These are phyloP conservation scores for Rehmannia glutinosa DNA, from an alignment of 257 asterid genomes.

Conservation along the genomic window DNA sequence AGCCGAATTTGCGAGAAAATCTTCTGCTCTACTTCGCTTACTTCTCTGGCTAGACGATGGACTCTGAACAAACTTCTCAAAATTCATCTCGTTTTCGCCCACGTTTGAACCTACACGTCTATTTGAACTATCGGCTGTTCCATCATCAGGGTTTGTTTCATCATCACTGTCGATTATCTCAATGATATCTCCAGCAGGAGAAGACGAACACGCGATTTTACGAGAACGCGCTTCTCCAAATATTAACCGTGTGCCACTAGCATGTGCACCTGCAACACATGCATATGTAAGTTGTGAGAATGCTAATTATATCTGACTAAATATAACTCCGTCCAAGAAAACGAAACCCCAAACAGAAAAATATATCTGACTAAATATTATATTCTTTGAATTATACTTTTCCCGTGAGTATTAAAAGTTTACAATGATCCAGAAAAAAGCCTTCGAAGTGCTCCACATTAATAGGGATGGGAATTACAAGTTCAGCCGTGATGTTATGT, in stretches of 20 bases:
- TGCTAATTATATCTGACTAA: neutral
- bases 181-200: constrained; percentile 8
- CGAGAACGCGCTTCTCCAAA: neutral
- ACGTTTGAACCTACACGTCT: neutral
- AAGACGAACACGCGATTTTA: neutral
- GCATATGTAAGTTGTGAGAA: neutral
- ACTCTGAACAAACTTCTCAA: neutral
- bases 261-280: constrained; percentile 9
- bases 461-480: too few relatives aligned
- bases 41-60: neutral
- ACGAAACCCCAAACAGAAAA: too few relatives aligned
- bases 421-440: too few relatives aligned
- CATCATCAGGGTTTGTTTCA: neutral
- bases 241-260: neutral
- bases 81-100: neutral
- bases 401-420: too few relatives aligned
- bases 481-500: neutral
- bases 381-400: too few relatives aligned
- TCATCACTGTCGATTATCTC: constrained; percentile 16
- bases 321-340: too few relatives aligned
- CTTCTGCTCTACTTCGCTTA: constrained; percentile 3
- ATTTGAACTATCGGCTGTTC: neutral
- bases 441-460: too few relatives aligned
- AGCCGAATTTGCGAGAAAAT: neutral
- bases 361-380: too few relatives aligned